Percentiles rank a stretch among this genome's conserved stretches.
These are phyloP conservation scores for Nemania sp. DNA, from an alignment of 2,329 filamentous ascomycete genomes.

Conservation along the genomic window DNA sequence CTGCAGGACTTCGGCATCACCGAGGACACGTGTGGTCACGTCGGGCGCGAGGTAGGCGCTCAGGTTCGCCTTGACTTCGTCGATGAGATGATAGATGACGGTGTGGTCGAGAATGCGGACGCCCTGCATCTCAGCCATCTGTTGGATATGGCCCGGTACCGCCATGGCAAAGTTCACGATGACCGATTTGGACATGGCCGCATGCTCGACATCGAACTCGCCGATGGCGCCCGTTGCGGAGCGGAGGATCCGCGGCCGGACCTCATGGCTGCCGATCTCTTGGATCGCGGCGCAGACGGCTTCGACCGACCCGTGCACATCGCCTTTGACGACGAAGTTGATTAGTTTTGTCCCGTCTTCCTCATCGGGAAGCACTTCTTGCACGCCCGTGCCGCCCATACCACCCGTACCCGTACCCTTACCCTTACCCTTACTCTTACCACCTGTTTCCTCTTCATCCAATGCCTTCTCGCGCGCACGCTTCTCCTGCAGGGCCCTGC, in stretches of 20 bases:
- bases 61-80: conserved; percentile 76
- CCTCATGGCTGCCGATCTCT: conserved; percentile 85
- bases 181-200: conserved; percentile 78
- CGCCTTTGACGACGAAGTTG: conserved; percentile 89
- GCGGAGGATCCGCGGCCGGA: conserved; percentile 80
- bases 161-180: conserved; percentile 89
- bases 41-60: conserved; percentile 76
- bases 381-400: conserved; percentile 39
- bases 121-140: conserved; percentile 75
- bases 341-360: conserved; percentile 66
- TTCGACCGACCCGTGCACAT: conserved; percentile 94
- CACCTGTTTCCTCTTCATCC: background rate
- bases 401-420: too few species aligned
- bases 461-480: conserved; percentile 67
- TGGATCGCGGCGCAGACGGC: conserved; percentile 83
- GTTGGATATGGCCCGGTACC: conserved; percentile 74
- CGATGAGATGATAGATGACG: conserved; percentile 84
- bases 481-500: conserved; percentile 67
- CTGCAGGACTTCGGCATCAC: conserved; percentile 87
- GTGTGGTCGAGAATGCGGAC: conserved; percentile 87
- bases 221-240: conserved; percentile 81
- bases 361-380: conserved; percentile 51
- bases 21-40: conserved; percentile 77
- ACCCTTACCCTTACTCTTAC: conserved; percentile 28
- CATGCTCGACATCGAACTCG: conserved; percentile 91